phyloP scores from a whole-genome alignment of 1,139 yeast genomes.

The Kodamaea sp. region DNA sequence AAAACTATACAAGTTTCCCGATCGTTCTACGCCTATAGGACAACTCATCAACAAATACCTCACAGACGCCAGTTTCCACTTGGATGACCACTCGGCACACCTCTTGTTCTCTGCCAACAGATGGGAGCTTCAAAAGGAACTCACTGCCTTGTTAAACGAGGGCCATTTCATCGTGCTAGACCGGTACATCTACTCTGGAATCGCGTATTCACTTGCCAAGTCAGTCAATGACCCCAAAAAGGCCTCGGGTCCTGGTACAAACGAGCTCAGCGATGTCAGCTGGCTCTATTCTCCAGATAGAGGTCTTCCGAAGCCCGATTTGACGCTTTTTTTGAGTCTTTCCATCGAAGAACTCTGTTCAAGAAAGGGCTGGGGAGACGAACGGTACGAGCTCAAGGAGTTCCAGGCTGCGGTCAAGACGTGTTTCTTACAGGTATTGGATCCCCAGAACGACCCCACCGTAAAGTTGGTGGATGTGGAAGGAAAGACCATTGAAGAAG shows the following conservation, averaged over 20 bases:
- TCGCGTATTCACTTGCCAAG: slow-evolving; percentile 92
- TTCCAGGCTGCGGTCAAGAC: slow-evolving; percentile 71
- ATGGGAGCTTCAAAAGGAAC: slow-evolving; percentile 74
- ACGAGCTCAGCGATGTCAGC: slow-evolving; percentile 50
- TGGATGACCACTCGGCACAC: slow-evolving; percentile 81
- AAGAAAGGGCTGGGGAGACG: slow-evolving; percentile 88
- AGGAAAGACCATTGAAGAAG: slow-evolving; percentile 56
- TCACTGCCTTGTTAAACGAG: slow-evolving; percentile 42
- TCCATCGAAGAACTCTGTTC: slow-evolving; percentile 45
- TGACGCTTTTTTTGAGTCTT: slow-evolving; percentile 75
- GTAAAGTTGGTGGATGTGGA: slow-evolving; percentile 62
- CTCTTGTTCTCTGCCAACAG: slow-evolving; percentile 89
- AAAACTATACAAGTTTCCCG: slow-evolving; percentile 76
- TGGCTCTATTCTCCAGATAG: slow-evolving; percentile 85
- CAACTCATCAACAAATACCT: slow-evolving; percentile 73
- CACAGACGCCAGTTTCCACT: slow-evolving; percentile 44
- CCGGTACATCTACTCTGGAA: slow-evolving; percentile 89
- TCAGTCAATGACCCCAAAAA: slow-evolving; percentile 1
- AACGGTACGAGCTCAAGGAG: slow-evolving; percentile 75
- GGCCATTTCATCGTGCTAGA: slow-evolving; percentile 75
- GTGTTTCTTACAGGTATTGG: slow-evolving; percentile 54
- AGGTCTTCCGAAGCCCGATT: slow-evolving; percentile 87
- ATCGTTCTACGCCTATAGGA: slow-evolving; percentile 82
- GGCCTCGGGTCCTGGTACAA: slow-evolving; percentile 17
- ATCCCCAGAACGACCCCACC: slow-evolving; percentile 28